Percentiles rank a stretch among this genome's conserved stretches.
Conservation (phyloP, 805 yeast genomes). For the Pichia rugopelliculosa region DNA sequence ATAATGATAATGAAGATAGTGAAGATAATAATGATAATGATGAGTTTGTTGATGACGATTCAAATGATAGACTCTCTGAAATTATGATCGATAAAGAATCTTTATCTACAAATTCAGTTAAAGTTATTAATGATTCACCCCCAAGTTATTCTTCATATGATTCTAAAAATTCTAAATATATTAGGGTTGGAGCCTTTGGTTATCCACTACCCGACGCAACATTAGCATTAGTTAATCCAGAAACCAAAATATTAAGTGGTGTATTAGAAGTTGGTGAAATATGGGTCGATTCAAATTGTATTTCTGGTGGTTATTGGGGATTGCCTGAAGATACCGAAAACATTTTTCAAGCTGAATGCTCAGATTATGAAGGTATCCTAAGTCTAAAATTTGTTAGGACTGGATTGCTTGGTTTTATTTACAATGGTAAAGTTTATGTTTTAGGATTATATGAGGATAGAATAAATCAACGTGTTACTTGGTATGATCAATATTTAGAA, state of each 20-base stretch:
- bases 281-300: constrained; percentile 92
- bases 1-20: neutral
- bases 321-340: constrained; percentile 57
- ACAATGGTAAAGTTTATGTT: constrained; percentile 80
- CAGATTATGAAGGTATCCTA: constrained; percentile 60
- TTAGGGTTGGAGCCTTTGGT: constrained; percentile 88
- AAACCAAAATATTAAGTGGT: constrained; percentile 65
- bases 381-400: constrained; percentile 83
- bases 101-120: constrained; percentile 62
- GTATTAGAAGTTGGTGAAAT: constrained; percentile 87
- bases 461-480: constrained; percentile 65
- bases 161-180: constrained; percentile 28
- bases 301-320: constrained; percentile 87
- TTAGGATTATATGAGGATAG: constrained; percentile 90
- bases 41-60: constrained; percentile 15
- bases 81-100: constrained; percentile 68
- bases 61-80: constrained; percentile 45
- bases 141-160: constrained; percentile 35
- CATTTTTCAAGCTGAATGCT: constrained; percentile 76
- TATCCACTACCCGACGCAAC: constrained; percentile 93
- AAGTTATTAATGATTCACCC: constrained; percentile 54
- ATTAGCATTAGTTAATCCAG: constrained; percentile 90
- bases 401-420: constrained; percentile 82
- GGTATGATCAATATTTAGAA: constrained; percentile 46
- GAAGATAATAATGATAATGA: constrained; percentile 6